These are phyloP conservation scores for Wickerhamomyces strasburgensis DNA, from an alignment of 805 yeast genomes.

Conservation along the genomic window DNA sequence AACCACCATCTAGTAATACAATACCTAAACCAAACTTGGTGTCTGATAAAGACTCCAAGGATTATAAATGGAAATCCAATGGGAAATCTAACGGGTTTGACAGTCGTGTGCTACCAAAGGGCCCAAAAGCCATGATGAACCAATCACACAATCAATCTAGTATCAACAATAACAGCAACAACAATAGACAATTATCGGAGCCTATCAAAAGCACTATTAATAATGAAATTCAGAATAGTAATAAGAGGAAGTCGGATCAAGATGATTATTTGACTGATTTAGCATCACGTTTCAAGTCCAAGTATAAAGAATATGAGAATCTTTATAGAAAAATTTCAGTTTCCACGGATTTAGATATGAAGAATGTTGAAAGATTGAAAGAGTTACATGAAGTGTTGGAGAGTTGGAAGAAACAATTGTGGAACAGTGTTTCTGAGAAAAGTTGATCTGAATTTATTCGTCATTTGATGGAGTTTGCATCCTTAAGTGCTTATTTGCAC, in stretches of 20 bases:
- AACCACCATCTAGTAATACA: no score
- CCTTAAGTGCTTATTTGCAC: no score
- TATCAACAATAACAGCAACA: neutral
- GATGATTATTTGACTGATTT: constrained; percentile 37
- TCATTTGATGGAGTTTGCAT: no score
- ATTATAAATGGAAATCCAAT: neutral
- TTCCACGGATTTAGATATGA: constrained; percentile 4
- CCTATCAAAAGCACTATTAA: neutral
- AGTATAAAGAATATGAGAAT: constrained; percentile 44
- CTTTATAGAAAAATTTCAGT: constrained; percentile 31
- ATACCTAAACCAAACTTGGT: no score
- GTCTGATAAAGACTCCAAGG: no score
- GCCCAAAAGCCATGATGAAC: neutral
- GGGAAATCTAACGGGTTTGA: no score
- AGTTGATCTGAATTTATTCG: no score
- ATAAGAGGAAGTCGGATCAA: constrained; percentile 11
- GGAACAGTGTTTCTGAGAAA: constrained; percentile 40
- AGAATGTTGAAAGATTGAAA: constrained; percentile 34
- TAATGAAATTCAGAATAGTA: constrained; percentile 10
- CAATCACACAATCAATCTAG: neutral
- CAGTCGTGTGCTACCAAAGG: no score
- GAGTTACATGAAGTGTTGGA: constrained; percentile 47
- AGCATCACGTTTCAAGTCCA: constrained; percentile 41
- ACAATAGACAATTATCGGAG: neutral
- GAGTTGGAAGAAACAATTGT: constrained; percentile 51